A percentile compares a stretch with the other conserved stretches of the same genome.
Conservation (phyloP, 768 basidiomycete species). For the Suillus sp. region DNA sequence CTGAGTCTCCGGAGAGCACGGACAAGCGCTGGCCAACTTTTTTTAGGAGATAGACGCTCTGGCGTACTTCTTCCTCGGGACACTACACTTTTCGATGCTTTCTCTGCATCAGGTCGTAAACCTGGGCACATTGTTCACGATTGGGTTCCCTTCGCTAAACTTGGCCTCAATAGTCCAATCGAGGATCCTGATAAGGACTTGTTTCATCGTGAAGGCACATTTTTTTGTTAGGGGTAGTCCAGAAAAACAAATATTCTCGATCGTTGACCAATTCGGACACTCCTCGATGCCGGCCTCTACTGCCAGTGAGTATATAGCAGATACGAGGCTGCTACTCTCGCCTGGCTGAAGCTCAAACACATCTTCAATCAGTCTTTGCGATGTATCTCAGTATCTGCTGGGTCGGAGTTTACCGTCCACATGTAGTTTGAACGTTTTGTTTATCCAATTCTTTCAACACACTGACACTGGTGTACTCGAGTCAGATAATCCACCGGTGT, state of each 20-base stretch:
- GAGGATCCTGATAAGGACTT: not conserved
- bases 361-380: not conserved
- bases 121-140: not conserved
- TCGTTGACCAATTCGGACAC: not conserved
- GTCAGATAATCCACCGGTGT: not conserved
- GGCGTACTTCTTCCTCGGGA: not conserved
- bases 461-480: not conserved
- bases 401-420: not conserved
- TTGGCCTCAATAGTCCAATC: not conserved
- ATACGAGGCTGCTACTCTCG: not conserved
- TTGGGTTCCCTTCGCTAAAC: not conserved
- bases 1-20: not conserved
- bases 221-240: not conserved
- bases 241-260: not conserved
- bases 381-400: not conserved
- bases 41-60: not conserved
- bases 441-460: not conserved
- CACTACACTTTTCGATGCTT: not conserved
- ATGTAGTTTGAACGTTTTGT: not conserved
- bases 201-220: not conserved
- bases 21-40: not conserved
- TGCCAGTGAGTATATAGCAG: not conserved
- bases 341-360: not conserved
- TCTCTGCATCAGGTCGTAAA: not conserved
- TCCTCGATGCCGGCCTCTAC: not conserved